Percentiles rank a stretch among this genome's conserved stretches.
phyloP scores from a whole-genome alignment of 2,329 filamentous ascomycete genomes.

The Claviceps sp. region DNA sequence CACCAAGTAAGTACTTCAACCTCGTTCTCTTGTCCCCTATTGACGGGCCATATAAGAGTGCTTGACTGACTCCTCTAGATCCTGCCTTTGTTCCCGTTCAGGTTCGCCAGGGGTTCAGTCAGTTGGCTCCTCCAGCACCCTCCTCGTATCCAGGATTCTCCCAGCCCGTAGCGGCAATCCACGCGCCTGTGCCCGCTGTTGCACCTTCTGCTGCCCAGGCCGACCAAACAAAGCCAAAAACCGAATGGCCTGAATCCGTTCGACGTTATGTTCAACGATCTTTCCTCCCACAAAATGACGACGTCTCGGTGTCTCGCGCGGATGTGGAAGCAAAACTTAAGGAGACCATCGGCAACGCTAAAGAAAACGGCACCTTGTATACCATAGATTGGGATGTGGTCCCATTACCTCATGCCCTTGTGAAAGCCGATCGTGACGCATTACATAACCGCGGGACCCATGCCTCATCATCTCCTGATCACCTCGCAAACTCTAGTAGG shows the following conservation, averaged over 20 bases:
- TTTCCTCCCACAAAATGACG: conserved; percentile 61
- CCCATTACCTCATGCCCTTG: conserved; percentile 74
- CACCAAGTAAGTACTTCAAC: conserved; percentile 20
- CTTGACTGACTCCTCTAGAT: conserved; percentile 21
- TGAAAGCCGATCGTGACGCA: conserved; percentile 54
- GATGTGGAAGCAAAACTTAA: conserved; percentile 82
- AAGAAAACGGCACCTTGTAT: conserved; percentile 58
- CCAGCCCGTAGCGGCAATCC: conserved; percentile 14
- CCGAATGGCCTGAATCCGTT: conserved; percentile 71
- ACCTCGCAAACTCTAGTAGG: conserved; percentile 34
- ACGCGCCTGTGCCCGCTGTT: conserved; percentile 17
- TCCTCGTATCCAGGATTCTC: conserved; percentile 19
- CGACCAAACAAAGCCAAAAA: conserved; percentile 41
- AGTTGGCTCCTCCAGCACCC: conserved; percentile 26
- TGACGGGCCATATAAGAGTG: background rate
- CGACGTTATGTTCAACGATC: conserved; percentile 81
- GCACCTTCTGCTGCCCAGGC: conserved; percentile 13
- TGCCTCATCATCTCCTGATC: conserved; percentile 12
- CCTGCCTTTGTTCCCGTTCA: conserved; percentile 49
- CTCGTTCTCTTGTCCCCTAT: background rate
- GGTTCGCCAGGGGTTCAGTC: conserved; percentile 46
- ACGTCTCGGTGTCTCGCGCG: conserved; percentile 44
- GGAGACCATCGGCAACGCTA: conserved; percentile 69
- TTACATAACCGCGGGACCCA: conserved; percentile 25
- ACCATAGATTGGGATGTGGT: conserved; percentile 70